A percentile compares a stretch with the other conserved stretches of the same genome.
phyloP scores from a whole-genome alignment of 1,284 basidiomycete species.

The Takashimella tepidaria region DNA sequence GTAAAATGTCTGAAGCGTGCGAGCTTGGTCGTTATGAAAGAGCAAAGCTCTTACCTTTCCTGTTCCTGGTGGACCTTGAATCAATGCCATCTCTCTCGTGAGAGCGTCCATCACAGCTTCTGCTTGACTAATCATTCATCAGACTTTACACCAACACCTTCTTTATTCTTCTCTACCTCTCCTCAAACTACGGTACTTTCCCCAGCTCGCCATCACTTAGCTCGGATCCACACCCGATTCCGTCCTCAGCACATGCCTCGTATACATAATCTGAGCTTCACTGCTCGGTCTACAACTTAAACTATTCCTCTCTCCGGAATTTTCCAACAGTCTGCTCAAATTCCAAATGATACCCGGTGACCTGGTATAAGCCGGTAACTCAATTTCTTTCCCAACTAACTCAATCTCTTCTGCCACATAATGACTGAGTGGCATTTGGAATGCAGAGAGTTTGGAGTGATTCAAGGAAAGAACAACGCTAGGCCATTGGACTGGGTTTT shows the following conservation, averaged over 20 bases:
- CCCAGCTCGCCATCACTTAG: too few relatives aligned
- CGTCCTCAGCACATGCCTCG: background rate
- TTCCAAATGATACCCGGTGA: constrained; percentile 54
- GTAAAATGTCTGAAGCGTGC: constrained; percentile 53
- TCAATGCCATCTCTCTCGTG: constrained; percentile 58
- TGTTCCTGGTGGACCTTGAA: constrained; percentile 71
- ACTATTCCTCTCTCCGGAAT: constrained; percentile 9
- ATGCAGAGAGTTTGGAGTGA: constrained; percentile 53
- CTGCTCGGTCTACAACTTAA: constrained; percentile 46
- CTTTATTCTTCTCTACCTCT: background rate
- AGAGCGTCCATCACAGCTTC: constrained; percentile 61
- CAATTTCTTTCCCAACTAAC: constrained; percentile 46
- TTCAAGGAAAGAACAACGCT: constrained; percentile 60
- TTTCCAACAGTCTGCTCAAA: constrained; percentile 50
- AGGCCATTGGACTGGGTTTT: constrained; percentile 59
- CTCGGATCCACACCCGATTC: background rate
- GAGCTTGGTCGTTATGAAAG: background rate
- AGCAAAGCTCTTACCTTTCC: constrained; percentile 51
- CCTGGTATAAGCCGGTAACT: constrained; percentile 53
- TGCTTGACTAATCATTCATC: constrained; percentile 54
- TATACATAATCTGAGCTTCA: constrained; percentile 43
- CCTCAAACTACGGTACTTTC: too few relatives aligned
- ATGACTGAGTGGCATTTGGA: constrained; percentile 53
- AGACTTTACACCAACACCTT: background rate
- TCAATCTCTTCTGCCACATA: constrained; percentile 48